These are phyloP conservation scores for Dichomitus squalens DNA, from an alignment of 1,284 basidiomycete genomes.

Conservation along the genomic window DNA sequence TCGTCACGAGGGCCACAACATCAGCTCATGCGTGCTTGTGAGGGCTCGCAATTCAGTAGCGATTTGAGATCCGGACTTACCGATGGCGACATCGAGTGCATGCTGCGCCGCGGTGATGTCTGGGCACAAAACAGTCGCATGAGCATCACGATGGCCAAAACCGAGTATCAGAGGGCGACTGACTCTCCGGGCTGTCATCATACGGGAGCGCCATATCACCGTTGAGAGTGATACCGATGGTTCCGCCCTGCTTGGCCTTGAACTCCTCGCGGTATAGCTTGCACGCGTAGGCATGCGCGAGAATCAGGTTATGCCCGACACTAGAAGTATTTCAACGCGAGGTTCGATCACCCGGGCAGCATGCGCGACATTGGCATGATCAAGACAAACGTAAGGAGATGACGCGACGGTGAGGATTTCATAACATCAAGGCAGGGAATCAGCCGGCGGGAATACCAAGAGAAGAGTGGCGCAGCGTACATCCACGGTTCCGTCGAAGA, in stretches of 20 bases:
- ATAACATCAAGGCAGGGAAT: background rate
- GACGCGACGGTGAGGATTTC: background rate
- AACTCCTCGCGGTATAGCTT: slow-evolving; percentile 67
- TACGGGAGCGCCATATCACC: slow-evolving; percentile 73
- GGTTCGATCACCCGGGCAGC: background rate
- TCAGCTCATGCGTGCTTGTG: slow-evolving; percentile 11
- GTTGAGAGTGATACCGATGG: slow-evolving; percentile 77
- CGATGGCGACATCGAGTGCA: slow-evolving; percentile 66
- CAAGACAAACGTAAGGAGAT: too few relatives aligned
- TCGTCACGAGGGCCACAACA: background rate
- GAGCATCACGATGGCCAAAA: background rate
- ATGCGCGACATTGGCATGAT: too few relatives aligned
- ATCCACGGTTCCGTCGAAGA: slow-evolving; percentile 75
- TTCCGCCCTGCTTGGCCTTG: slow-evolving; percentile 55
- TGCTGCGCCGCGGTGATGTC: slow-evolving; percentile 67
- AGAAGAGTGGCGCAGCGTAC: slow-evolving; percentile 40
- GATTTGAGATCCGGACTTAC: slow-evolving; percentile 37
- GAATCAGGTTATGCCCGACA: slow-evolving; percentile 68
- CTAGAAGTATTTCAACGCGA: slow-evolving; percentile 35
- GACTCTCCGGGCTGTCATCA: slow-evolving; percentile 65
- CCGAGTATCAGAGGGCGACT: slow-evolving; percentile 25
- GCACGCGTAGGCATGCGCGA: slow-evolving; percentile 69
- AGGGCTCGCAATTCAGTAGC: background rate
- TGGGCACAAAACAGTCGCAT: slow-evolving; percentile 31
- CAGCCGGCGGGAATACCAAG: slow-evolving; percentile 6